A percentile compares a stretch with the other conserved stretches of the same genome.
Conservation (phyloP, 148 eudicot genomes). For the Vaccinium macrocarpon region DNA sequence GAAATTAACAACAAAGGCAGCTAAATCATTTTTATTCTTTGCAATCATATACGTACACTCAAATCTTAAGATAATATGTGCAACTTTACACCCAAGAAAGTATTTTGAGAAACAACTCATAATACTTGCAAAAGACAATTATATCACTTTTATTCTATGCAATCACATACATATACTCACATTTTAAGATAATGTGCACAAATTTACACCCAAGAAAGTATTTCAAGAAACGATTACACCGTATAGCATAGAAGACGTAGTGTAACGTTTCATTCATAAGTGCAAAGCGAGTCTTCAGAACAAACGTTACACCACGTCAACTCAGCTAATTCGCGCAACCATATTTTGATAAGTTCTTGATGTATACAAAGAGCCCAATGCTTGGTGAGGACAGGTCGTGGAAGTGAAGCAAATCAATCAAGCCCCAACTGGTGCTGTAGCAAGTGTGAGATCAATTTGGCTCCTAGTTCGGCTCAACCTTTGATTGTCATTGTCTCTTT, state of each 20-base stretch:
- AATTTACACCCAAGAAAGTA: background rate
- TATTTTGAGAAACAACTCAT: background rate
- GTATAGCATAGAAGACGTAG: background rate
- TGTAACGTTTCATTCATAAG: background rate
- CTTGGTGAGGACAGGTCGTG: background rate
- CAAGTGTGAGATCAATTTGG: slow-evolving; percentile 42
- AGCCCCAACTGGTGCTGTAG: slow-evolving; percentile 52
- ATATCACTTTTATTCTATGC: background rate
- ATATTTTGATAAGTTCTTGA: background rate
- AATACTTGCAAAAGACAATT: background rate
- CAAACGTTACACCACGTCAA: background rate
- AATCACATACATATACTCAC: background rate
- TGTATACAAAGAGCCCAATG: background rate
- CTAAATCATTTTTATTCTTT: background rate
- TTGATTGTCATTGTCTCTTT: slow-evolving; percentile 21
- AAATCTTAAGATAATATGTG: background rate
- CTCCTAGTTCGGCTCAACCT: slow-evolving; percentile 34
- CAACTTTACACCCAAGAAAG: background rate
- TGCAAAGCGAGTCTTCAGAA: background rate
- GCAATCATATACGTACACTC: background rate
- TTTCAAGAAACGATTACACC: background rate
- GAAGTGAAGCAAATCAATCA: slow-evolving; percentile 30
- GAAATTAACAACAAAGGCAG: background rate
- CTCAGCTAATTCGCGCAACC: background rate
- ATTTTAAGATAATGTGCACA: background rate